Evolutionary conservation across 805 yeast genomes (phyloP).

Genomic region (Lipomyces japonicus): DNA sequence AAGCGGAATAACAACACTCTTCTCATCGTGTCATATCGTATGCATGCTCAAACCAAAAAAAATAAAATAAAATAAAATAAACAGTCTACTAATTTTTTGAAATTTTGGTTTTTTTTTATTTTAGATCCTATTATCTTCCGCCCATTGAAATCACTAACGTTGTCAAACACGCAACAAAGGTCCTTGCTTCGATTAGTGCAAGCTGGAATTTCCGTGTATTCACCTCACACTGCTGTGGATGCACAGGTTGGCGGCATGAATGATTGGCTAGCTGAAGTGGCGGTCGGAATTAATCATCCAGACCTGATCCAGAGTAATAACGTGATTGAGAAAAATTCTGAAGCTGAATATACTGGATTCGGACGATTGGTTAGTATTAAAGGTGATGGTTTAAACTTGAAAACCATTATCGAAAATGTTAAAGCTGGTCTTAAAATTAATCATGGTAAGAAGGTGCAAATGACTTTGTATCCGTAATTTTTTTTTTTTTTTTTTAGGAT

Average conservation of each 20-base stretch:
- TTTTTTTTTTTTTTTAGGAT: too few relatives aligned
- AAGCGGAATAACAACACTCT: constrained; percentile 39
- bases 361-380: constrained; percentile 43
- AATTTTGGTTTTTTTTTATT: background rate
- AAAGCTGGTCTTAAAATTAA: constrained; percentile 45
- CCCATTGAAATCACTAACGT: constrained; percentile 71
- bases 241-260: constrained; percentile 92
- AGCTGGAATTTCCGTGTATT: constrained; percentile 80
- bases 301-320: constrained; percentile 26
- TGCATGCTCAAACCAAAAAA: constrained; percentile 1
- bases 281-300: constrained; percentile 42
- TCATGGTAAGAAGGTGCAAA: constrained; percentile 31
- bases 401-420: constrained; percentile 12
- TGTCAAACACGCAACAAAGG: constrained; percentile 74
- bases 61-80: too few relatives aligned
- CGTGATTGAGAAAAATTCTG: constrained; percentile 72
- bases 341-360: constrained; percentile 37
- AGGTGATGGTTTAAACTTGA: constrained; percentile 12
- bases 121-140: constrained; percentile 82
- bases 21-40: constrained; percentile 71
- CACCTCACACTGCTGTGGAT: constrained; percentile 95
- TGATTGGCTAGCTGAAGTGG: constrained; percentile 76
- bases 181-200: constrained; percentile 70
- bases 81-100: background rate
- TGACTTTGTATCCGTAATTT: too few relatives aligned